Conservation (phyloP, 2,329 filamentous ascomycete species). For the Aureobasidium sp. region DNA sequence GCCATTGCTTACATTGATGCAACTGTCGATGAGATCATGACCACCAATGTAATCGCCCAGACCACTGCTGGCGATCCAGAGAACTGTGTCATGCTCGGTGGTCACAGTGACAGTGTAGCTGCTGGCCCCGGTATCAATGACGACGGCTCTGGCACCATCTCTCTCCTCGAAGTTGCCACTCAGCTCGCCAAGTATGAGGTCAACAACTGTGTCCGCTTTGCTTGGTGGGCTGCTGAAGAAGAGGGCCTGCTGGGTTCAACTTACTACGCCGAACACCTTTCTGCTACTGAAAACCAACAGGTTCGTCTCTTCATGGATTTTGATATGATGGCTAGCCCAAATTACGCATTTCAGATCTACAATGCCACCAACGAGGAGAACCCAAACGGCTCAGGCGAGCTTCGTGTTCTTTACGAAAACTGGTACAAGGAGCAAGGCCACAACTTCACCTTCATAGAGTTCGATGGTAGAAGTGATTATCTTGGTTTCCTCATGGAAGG, state of each 20-base stretch:
- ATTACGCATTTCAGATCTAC: slow-evolving; percentile 50
- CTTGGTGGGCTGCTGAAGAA: slow-evolving; percentile 59
- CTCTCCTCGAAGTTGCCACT: slow-evolving; percentile 52
- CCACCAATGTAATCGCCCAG: slow-evolving; percentile 54
- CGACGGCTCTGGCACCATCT: slow-evolving; percentile 62
- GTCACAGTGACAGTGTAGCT: slow-evolving; percentile 55
- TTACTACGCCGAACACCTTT: slow-evolving; percentile 48
- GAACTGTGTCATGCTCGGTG: slow-evolving; percentile 53
- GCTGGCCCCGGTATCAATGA: slow-evolving; percentile 69
- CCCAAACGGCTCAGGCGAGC: slow-evolving; percentile 56
- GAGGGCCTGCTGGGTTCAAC: slow-evolving; percentile 55
- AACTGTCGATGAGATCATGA: slow-evolving; percentile 40
- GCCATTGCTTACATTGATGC: slow-evolving; percentile 35
- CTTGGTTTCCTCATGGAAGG: slow-evolving; percentile 60
- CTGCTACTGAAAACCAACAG: slow-evolving; percentile 47
- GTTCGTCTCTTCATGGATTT: slow-evolving; percentile 64
- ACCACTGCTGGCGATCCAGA: slow-evolving; percentile 52
- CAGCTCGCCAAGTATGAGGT: slow-evolving; percentile 64
- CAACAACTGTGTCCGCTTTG: slow-evolving; percentile 62
- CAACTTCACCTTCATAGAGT: slow-evolving; percentile 64
- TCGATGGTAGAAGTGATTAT: slow-evolving; percentile 75
- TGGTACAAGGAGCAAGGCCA: slow-evolving; percentile 58
- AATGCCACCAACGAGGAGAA: slow-evolving; percentile 33
- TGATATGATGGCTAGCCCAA: slow-evolving; percentile 63
- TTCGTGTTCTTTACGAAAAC: slow-evolving; percentile 57